phyloP scores from a whole-genome alignment of 2,329 filamentous ascomycete species.

The Botrytis cinerea region DNA sequence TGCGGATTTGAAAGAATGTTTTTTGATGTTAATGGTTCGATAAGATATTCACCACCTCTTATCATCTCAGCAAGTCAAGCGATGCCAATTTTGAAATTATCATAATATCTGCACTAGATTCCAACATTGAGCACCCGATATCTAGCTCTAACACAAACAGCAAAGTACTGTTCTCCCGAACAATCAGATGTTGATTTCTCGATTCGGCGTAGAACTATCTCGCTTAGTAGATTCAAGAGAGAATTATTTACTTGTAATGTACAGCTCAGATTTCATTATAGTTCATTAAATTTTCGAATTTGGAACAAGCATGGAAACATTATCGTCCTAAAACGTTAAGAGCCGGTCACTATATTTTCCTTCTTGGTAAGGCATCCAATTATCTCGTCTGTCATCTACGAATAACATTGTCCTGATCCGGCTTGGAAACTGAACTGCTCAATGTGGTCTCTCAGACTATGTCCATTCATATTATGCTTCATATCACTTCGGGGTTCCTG shows the following conservation, averaged over 20 bases:
- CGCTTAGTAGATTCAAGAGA: neutral
- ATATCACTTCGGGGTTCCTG: neutral
- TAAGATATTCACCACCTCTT: too few relatives aligned
- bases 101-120: too few relatives aligned
- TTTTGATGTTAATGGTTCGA: too few relatives aligned
- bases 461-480: neutral
- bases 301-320: neutral
- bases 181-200: neutral
- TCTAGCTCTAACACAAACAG: too few relatives aligned
- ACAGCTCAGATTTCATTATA: neutral
- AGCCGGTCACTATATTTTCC: neutral
- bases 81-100: too few relatives aligned
- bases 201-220: neutral
- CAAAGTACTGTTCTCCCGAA: neutral
- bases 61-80: too few relatives aligned
- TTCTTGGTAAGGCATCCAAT: neutral
- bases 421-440: neutral
- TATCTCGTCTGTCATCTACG: neutral
- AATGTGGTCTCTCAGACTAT: accelerated
- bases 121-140: too few relatives aligned
- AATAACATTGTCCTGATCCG: neutral
- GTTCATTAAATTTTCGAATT: accelerated
- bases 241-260: neutral
- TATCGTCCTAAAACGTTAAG: neutral
- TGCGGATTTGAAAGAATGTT: too few relatives aligned